A percentile compares a stretch with the other conserved stretches of the same genome.
phyloP scores from a whole-genome alignment of 2,329 filamentous ascomycete species.

The Diaporthe humulicola region DNA sequence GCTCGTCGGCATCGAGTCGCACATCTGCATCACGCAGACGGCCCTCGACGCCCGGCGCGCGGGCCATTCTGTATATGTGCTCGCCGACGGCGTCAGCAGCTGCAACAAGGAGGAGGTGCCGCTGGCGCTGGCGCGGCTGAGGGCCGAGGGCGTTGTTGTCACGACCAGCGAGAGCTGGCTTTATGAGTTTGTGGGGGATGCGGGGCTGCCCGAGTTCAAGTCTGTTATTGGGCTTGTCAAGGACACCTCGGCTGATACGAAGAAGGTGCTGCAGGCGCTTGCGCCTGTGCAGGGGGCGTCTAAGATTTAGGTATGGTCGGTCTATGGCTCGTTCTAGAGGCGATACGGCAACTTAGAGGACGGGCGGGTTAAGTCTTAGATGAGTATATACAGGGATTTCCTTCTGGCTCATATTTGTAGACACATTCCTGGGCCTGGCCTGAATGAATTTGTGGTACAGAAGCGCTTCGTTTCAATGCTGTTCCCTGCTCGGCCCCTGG shows the following conservation, averaged over 20 bases:
- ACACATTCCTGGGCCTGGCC: too few species aligned
- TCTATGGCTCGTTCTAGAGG: neutral
- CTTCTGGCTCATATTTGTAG: neutral
- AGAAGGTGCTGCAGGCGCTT: constrained; percentile 74
- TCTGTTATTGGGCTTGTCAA: constrained; percentile 82
- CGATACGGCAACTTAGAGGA: neutral
- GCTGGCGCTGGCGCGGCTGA: constrained; percentile 81
- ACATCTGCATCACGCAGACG: constrained; percentile 96
- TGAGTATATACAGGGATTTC: neutral
- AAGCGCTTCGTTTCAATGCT: too few species aligned
- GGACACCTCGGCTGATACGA: constrained; percentile 79
- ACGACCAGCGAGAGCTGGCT: constrained; percentile 91
- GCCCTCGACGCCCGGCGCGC: constrained; percentile 81
- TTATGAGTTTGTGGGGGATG: constrained; percentile 91
- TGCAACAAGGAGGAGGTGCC: constrained; percentile 86
- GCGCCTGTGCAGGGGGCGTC: constrained; percentile 59
- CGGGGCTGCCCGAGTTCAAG: constrained; percentile 79
- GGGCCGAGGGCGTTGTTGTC: constrained; percentile 81
- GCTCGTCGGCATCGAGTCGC: constrained; percentile 91
- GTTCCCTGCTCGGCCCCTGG: too few species aligned
- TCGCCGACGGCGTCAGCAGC: constrained; percentile 91
- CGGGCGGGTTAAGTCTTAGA: neutral
- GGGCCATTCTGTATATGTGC: constrained; percentile 86
- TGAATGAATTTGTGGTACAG: too few species aligned
- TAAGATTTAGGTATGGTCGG: constrained; percentile 59